Evolutionary conservation across 2,329 filamentous ascomycete genomes (phyloP).

Genomic region (Fusarium devonianum): DNA sequence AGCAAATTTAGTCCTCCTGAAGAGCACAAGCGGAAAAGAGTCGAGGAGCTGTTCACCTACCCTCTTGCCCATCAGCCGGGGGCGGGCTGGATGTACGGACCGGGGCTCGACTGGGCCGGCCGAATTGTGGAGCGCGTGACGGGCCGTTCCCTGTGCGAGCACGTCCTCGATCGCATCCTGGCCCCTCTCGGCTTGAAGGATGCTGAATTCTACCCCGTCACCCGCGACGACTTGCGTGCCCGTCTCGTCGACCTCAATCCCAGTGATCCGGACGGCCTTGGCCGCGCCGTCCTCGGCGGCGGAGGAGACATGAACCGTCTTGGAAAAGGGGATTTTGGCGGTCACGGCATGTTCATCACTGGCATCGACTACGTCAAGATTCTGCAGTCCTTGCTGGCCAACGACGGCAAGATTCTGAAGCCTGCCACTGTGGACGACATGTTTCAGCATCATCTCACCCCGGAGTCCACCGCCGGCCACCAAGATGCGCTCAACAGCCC

Average conservation of each 20-base stretch:
- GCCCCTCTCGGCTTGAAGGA: constrained; percentile 52
- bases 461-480: constrained; percentile 39
- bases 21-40: constrained; percentile 35
- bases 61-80: constrained; percentile 62
- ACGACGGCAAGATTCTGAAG: constrained; percentile 58
- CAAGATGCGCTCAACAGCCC: constrained; percentile 43
- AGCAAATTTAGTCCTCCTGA: constrained; percentile 38
- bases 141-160: constrained; percentile 51
- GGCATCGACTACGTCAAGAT: constrained; percentile 53
- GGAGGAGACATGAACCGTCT: constrained; percentile 44
- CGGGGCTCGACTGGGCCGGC: constrained; percentile 61
- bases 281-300: constrained; percentile 47
- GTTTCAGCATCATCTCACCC: constrained; percentile 56
- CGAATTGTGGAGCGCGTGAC: constrained; percentile 58
- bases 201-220: constrained; percentile 50
- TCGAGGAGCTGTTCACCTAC: constrained; percentile 52
- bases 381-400: constrained; percentile 53
- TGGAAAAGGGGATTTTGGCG: constrained; percentile 51
- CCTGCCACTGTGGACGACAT: constrained; percentile 51
- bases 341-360: constrained; percentile 52
- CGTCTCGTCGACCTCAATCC: constrained; percentile 50
- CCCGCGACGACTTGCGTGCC: constrained; percentile 45
- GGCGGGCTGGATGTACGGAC: constrained; percentile 57
- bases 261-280: constrained; percentile 47
- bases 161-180: constrained; percentile 54